Conservation (phyloP, 441 rosid species). For the Breynia disticha region DNA sequence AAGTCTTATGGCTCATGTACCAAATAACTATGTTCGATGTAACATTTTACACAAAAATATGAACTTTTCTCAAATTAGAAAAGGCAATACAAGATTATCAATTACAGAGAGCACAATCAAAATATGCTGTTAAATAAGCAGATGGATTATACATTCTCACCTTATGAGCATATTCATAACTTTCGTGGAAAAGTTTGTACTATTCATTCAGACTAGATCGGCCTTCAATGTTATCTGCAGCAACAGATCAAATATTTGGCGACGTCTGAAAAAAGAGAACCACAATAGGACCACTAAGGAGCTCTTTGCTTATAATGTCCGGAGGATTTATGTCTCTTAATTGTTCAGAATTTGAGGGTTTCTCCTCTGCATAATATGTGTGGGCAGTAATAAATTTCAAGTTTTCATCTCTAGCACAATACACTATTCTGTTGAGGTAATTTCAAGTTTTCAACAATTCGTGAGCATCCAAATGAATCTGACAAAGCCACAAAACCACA, state of each 20-base stretch:
- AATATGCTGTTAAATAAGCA: not conserved
- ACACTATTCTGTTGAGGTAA: constrained; percentile 61
- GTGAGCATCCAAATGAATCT: constrained; percentile 82
- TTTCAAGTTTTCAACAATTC: constrained; percentile 67
- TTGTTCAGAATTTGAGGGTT: constrained; percentile 24
- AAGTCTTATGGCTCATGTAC: not conserved
- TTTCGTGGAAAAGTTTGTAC: constrained; percentile 88
- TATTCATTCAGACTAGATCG: constrained; percentile 75
- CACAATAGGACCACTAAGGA: constrained; percentile 70
- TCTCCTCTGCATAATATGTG: constrained; percentile 37
- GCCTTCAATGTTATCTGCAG: constrained; percentile 94
- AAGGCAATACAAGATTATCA: not conserved
- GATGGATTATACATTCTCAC: constrained; percentile 28
- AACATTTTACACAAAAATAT: not conserved
- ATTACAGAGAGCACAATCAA: no score
- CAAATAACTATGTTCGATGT: no score
- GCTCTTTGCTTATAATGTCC: constrained; percentile 79
- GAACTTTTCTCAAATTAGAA: constrained; percentile 1
- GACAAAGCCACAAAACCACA: constrained; percentile 59
- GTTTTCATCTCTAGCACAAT: constrained; percentile 78
- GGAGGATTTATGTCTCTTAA: constrained; percentile 38
- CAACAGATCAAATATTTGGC: constrained; percentile 56
- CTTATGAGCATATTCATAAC: constrained; percentile 95
- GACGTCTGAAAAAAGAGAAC: constrained; percentile 71
- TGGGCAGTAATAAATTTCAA: constrained; percentile 71